Evolutionary conservation across 116 monocot genomes (phyloP).

Genomic region (Papilionanthe hybrid): DNA sequence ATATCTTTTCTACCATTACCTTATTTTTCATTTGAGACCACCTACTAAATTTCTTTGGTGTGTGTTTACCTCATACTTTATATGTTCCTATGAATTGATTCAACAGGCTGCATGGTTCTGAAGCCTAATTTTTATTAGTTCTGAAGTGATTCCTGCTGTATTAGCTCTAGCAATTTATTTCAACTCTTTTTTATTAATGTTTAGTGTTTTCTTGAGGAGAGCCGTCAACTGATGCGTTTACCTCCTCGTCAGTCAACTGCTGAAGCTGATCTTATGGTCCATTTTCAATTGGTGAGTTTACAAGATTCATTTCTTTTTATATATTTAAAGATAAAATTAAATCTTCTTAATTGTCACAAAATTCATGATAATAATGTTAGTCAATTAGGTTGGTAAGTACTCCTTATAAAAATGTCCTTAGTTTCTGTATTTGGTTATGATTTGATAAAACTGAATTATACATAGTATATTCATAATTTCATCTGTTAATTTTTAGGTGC

Average conservation of each 20-base stretch:
- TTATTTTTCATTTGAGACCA: background rate
- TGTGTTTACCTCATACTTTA: background rate
- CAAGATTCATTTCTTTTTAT: background rate
- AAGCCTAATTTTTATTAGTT: background rate
- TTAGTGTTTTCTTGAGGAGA: slow-evolving; percentile 97
- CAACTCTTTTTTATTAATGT: background rate
- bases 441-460: background rate
- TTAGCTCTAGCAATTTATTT: background rate
- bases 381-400: background rate
- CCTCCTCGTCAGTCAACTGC: slow-evolving; percentile 95
- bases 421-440: background rate
- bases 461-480: background rate
- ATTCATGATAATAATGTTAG: background rate
- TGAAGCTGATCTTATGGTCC: slow-evolving; percentile 96
- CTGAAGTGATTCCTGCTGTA: background rate
- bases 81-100: background rate
- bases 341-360: background rate
- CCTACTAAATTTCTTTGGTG: background rate
- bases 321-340: background rate
- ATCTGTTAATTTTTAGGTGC: background rate
- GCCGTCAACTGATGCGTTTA: slow-evolving; percentile 87
- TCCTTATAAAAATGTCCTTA: background rate
- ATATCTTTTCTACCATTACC: background rate
- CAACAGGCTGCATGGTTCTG: background rate
- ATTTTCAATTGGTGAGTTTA: slow-evolving; percentile 86